Base-by-base conservation (phyloP, 768 basidiomycete species). In the Amyloporia xantha region DNA sequence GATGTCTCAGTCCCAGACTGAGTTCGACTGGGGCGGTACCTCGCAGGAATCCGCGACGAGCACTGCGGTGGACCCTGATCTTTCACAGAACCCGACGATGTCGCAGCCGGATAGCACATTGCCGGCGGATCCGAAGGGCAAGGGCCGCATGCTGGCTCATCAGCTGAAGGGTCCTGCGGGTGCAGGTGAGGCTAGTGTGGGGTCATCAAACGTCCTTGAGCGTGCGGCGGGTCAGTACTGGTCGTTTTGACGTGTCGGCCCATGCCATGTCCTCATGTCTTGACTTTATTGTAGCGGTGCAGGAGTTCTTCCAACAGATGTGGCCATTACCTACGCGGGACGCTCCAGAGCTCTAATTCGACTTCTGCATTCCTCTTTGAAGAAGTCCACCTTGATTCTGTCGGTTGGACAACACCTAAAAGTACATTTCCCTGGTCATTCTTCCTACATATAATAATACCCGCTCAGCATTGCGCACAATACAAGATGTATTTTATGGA, bases 171-270 rank as follows among this genome's bases (percentile, higher is more conserved):
- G 9, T 19, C 38, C 38, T 7, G 9, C 33, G 33, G 19, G 20
- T 12, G 20, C 39, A 40, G 39, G 7, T 40, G 39, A 9, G n/a
- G 38, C 10, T 43, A 43, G 12, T 5, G 27, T 7, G 25, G 21
- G 5, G 36, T 17, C 27, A 21, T 40, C 13, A 12, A 41, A 11
- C 25, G 20, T 37, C 15, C 19, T 42, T n/a, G 9, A 49, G 23
- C 40, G 48, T 15, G 48, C 33, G 13, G 48, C 48, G 21, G 48
- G 48, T 49, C n/a, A 20, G 47, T 48, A 11, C 17, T 44, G 4
- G 9, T 17, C 26, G 11, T 30, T 26, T 27, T 13, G 26, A 12
- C n/a, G 30, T 28, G 43, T 7, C 9, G 12, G 45, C 9, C 35
- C 7, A 38, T 44, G 24, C 25, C 28, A 26, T n/a, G n/a, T 41